Base-by-base conservation (phyloP, 495 filamentous ascomycete genomes). In the Penicillium ucsense region DNA sequence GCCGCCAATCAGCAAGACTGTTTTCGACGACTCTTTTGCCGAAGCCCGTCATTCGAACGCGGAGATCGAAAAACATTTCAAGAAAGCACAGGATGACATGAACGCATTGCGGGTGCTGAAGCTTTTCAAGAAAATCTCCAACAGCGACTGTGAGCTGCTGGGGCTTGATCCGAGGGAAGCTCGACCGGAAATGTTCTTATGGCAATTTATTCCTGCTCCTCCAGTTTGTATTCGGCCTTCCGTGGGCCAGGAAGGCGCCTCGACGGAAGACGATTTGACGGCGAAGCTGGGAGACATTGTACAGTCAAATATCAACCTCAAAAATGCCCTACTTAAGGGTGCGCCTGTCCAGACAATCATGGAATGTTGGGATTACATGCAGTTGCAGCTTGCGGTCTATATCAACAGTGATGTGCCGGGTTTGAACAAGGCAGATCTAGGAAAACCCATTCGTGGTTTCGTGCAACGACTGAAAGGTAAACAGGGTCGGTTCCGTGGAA, bases 361-460 rank as follows among this genome's bases (percentile, higher is more conserved):
- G 87, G 92, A 97, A 66, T 89, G 92, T 50, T 98, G 94, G 94
- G 92, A 97, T 57, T 97, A 89, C 57, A 71, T 98, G 56, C 89
- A 95, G 57, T 70, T 94, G 6, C 89, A 95, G 52, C 85, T 96
- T 45, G 92, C 91, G 30, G 88, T 96, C 73, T 96, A 97, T 59
- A 91, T 98, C 54, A 95, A 98, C 72, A 94, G 89, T 44, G 89
- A 94, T 57, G 84, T 90, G n/a, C 92, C 92, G 8, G 89, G 89
- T 6, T 75, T 96, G 10, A 82, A 88, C 50, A 76, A 75, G 70
- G 84, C 75, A 60, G 83, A 82, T 31, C 80, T 83, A 31, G 82
- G 82, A 52, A 91, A 89, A 61, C 76, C 83, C 0, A 91, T 90
- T 55, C 83, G 92, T 43, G 91, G 94, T 9, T 94, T 96, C 55